Evolutionary conservation across 2,329 filamentous ascomycete species (phyloP), one percentile per base, ranked within the genome.

Genomic region (Ophiocordyceps unilateralis): DNA sequence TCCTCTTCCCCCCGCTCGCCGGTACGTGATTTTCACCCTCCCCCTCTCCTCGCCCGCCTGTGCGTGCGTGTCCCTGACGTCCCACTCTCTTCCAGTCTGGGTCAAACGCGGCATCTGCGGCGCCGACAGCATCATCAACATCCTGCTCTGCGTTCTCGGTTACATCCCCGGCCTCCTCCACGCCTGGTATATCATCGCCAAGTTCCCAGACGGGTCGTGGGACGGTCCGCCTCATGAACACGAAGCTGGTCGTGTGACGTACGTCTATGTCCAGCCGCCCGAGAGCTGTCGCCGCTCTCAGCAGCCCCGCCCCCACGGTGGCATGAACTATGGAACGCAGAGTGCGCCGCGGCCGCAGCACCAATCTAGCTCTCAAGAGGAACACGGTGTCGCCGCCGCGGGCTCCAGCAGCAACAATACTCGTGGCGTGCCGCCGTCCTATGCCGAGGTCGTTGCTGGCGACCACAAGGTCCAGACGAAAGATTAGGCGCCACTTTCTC

Each of bases 161-260:
- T 86, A 72, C 57, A 63, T 96, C 46, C 89, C 89, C 19, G 89
- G 89, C 47, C 81, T 96, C 41, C 67, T 98, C 2, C 91, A 98
- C 67, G 77, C 88, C 48, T 96, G 91, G 89, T 98, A 96, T 72
- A 93, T 96, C 63, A 95, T 98, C 63, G 76, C 84, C 55, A 82
- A 84, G 58, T 84, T 81, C 60, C 91, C 91, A 45, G 89, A 95
- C n/a, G 15, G n/a, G 9, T 17, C 15, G 32, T 36, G 32, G 15
- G 32, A 36, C 9, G 32, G 47, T 51, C 73, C 36, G 70, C 79
- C 45, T 74, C 32, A 73, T 60, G 76, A 81, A 48, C 87, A 91
- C 63, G 75, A 84, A 51, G 64, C 68, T 51, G 67, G 72, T 51
- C 72, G 69, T 47, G 77, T 89, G 44, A 81, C 79, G 34, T 89